These are phyloP conservation scores for Puccinia sorghi DNA, from an alignment of 1,284 basidiomycete genomes.

Conservation along the genomic window DNA sequence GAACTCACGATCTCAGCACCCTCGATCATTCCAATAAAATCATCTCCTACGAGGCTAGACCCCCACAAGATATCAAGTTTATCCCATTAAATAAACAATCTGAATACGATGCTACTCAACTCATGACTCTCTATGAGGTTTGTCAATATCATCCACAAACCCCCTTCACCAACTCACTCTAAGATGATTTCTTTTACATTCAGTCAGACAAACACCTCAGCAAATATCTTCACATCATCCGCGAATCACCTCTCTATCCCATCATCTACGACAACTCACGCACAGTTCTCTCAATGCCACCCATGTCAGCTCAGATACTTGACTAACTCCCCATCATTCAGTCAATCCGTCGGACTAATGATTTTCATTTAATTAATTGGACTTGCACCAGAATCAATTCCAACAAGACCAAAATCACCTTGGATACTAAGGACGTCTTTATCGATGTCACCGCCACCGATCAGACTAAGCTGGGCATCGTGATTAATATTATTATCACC, in stretches of 20 bases:
- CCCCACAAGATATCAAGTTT: slow-evolving; percentile 88
- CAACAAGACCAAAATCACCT: slow-evolving; percentile 83
- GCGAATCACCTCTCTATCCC: slow-evolving; percentile 92
- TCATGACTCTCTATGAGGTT: slow-evolving; percentile 89
- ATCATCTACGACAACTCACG: slow-evolving; percentile 91
- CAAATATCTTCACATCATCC: slow-evolving; percentile 87
- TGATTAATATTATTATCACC: slow-evolving; percentile 86
- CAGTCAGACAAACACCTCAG: slow-evolving; percentile 88
- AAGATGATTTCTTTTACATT: not conserved
- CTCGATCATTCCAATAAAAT: slow-evolving; percentile 76
- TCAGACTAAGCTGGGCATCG: slow-evolving; percentile 91
- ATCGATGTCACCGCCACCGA: slow-evolving; percentile 98
- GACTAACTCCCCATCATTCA: slow-evolving; percentile 61
- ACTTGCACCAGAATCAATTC: slow-evolving; percentile 55
- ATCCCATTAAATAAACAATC: slow-evolving; percentile 76
- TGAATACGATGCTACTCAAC: slow-evolving; percentile 74
- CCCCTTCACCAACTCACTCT: not conserved
- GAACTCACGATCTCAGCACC: slow-evolving; percentile 94
- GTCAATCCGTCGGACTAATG: not conserved
- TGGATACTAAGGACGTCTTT: slow-evolving; percentile 91
- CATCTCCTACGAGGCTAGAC: slow-evolving; percentile 73
- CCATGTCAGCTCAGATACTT: slow-evolving; percentile 66
- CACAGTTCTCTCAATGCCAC: slow-evolving; percentile 91
- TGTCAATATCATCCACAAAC: slow-evolving; percentile 51
- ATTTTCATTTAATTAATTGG: not conserved